These are phyloP conservation scores for Tolypocladium album DNA, from an alignment of 2,329 filamentous ascomycete species.

Conservation along the genomic window DNA sequence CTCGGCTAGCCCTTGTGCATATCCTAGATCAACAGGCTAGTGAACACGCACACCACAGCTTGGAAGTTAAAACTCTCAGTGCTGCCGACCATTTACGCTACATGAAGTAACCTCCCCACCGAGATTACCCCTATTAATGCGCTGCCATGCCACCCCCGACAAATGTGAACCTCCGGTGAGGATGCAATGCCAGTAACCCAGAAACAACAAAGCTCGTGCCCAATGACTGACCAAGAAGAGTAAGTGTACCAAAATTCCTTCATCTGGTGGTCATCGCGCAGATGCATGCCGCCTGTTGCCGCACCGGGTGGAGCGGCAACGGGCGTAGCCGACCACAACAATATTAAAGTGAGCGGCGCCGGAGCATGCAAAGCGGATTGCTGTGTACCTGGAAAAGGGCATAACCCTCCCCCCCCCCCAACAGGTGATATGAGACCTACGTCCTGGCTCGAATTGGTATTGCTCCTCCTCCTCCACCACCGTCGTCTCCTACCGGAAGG, in stretches of 20 bases:
- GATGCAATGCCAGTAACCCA: neutral
- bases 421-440: constrained; percentile 1
- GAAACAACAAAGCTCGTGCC: neutral
- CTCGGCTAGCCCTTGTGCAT: neutral
- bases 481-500: constrained; percentile 1
- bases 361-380: too few relatives aligned
- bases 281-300: neutral
- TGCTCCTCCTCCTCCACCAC: constrained; percentile 6
- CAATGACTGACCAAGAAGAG: neutral
- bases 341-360: neutral
- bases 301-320: neutral
- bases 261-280: neutral
- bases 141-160: neutral
- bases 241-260: neutral
- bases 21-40: neutral
- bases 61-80: neutral
- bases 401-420: too few relatives aligned
- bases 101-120: neutral
- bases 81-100: neutral
- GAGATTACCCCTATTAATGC: neutral
- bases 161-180: neutral
- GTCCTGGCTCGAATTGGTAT: constrained; percentile 5
- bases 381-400: neutral
- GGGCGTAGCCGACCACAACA: neutral
- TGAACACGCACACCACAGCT: neutral